Percentiles rank a stretch among this genome's conserved stretches.
These are phyloP conservation scores for Cyclotella cryptica DNA, from an alignment of 108 stramenopile genomes.

Conservation along the genomic window DNA sequence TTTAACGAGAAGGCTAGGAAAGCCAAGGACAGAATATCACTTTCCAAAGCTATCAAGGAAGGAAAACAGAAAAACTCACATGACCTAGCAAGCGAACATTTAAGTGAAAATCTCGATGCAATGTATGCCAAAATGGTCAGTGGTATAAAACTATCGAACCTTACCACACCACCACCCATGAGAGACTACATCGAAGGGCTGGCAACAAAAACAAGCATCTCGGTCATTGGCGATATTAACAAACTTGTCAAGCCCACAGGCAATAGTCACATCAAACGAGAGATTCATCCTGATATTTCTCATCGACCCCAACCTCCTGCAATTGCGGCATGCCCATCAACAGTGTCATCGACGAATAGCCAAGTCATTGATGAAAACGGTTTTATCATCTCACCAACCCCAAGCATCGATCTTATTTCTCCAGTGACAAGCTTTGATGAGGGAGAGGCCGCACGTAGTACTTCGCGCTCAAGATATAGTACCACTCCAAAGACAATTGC, in stretches of 20 bases:
- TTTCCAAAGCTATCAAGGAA: conserved; percentile 3
- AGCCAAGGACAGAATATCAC: conserved; percentile 2
- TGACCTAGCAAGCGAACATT: not conserved
- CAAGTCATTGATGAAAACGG: conserved; percentile 21
- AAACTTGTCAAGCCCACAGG: conserved; percentile 10
- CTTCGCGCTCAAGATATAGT: not conserved
- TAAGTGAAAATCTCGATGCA: not conserved
- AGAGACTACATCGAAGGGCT: conserved; percentile 9
- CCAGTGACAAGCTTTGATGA: conserved; percentile 1
- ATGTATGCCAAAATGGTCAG: not conserved
- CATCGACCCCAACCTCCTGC: not conserved
- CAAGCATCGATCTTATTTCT: conserved; percentile 10
- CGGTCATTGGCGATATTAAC: conserved; percentile 15
- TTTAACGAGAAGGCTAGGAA: conserved; percentile 7
- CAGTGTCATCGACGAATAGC: conserved; percentile 11
- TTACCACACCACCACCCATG: not conserved
- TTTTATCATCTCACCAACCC: conserved; percentile 15
- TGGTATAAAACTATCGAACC: conserved; percentile 8
- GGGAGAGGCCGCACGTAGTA: not conserved
- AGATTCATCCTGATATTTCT: not conserved
- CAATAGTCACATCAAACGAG: not conserved
- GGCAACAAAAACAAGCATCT: not conserved
- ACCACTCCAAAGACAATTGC: not conserved
- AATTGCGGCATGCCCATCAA: not conserved
- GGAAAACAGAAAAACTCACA: not conserved